These are phyloP conservation scores for Mycena galericulata DNA, from an alignment of 768 basidiomycete species.

Conservation along the genomic window DNA sequence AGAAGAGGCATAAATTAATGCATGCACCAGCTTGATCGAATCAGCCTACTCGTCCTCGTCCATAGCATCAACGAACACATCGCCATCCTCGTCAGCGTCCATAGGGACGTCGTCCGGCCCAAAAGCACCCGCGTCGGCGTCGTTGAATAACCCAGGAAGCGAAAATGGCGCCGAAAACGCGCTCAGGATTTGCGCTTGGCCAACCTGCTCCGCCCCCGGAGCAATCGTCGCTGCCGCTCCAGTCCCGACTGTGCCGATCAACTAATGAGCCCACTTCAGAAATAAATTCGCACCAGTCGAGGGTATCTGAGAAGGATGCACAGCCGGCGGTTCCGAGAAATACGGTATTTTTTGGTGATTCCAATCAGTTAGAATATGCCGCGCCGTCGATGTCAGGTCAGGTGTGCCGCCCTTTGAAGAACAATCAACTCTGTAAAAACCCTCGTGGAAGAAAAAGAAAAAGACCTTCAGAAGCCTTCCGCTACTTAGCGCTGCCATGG, in stretches of 20 bases:
- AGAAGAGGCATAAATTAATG: neutral
- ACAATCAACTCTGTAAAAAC: neutral
- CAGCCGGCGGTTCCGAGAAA: conserved; percentile 79
- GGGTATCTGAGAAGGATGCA: conserved; percentile 84
- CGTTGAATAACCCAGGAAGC: conserved; percentile 81
- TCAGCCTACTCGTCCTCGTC: conserved; percentile 53
- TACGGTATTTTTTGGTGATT: conserved; percentile 96
- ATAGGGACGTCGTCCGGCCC: conserved; percentile 60
- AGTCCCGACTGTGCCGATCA: conserved; percentile 43
- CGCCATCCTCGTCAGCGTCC: conserved; percentile 54
- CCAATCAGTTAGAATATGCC: conserved; percentile 90
- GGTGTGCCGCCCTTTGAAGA: conserved; percentile 85
- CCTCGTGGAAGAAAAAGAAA: neutral
- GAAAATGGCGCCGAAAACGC: conserved; percentile 84
- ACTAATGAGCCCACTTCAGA: conserved; percentile 1
- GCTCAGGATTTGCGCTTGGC: conserved; percentile 82
- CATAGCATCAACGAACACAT: conserved; percentile 47
- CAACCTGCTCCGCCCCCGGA: conserved; percentile 83
- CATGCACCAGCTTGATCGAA: neutral
- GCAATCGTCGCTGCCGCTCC: conserved; percentile 55
- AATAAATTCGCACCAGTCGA: conserved; percentile 50
- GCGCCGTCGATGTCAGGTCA: conserved; percentile 84
- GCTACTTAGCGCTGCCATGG: conserved; percentile 86
- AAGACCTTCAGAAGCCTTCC: conserved; percentile 87
- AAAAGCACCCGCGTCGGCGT: conserved; percentile 86